Percentiles rank a stretch among this genome's conserved stretches.
Conservation (phyloP, 371 early-diverging fungal genomes). For the Pancytospora epiphaga region DNA sequence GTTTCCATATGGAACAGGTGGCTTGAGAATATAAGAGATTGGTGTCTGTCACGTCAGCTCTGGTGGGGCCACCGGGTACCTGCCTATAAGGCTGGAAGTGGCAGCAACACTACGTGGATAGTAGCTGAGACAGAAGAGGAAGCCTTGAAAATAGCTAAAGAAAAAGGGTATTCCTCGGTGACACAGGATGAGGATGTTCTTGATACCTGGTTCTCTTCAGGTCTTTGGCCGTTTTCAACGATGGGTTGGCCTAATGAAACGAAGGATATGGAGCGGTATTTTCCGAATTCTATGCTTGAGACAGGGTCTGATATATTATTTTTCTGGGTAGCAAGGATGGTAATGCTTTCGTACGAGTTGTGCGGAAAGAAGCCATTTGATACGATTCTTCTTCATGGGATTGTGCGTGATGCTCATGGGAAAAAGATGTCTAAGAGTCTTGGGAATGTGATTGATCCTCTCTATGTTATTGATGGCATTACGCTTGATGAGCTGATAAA, state of each 20-base stretch:
- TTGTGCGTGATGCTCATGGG: constrained; percentile 97
- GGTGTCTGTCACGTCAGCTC: constrained; percentile 89
- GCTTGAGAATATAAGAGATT: constrained; percentile 87
- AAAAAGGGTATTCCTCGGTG: constrained; percentile 51
- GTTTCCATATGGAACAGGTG: constrained; percentile 87
- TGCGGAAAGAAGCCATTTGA: constrained; percentile 85
- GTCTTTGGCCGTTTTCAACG: constrained; percentile 91
- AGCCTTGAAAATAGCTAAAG: constrained; percentile 63
- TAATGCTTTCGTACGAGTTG: constrained; percentile 86
- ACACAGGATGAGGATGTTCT: constrained; percentile 87
- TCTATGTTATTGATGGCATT: constrained; percentile 90
- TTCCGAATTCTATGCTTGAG: constrained; percentile 82
- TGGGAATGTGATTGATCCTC: constrained; percentile 96
- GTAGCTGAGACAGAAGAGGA: constrained; percentile 71
- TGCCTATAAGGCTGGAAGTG: constrained; percentile 76
- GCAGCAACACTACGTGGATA: constrained; percentile 70
- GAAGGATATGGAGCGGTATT: constrained; percentile 72
- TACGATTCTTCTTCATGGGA: constrained; percentile 77
- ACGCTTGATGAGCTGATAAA: constrained; percentile 67
- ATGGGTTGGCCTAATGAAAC: constrained; percentile 77
- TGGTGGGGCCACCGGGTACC: constrained; percentile 99
- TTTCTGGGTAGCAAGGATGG: constrained; percentile 99
- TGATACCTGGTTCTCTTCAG: constrained; percentile 99
- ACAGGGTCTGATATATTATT: constrained; percentile 98
- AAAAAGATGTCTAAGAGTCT: constrained; percentile 95